phyloP scores from a whole-genome alignment of 306 rosid species.

The Medicago lupulina region DNA sequence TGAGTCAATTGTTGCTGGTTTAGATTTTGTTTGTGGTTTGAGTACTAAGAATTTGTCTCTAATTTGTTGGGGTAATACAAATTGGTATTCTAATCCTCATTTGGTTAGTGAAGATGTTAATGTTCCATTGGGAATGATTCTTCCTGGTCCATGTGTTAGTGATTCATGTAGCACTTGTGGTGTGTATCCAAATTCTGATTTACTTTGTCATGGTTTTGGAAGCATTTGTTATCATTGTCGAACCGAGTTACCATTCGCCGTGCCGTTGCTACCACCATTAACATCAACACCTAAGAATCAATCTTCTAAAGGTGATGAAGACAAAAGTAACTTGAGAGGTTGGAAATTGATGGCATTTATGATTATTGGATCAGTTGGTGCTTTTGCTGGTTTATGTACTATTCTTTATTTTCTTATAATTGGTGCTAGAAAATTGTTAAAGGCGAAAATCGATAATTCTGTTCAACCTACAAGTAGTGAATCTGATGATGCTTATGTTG shows the following conservation, averaged over 20 bases:
- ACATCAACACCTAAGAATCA: conserved; percentile 1
- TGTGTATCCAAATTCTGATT: conserved; percentile 51
- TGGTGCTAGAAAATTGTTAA: conserved; percentile 35
- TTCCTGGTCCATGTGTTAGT: conserved; percentile 57
- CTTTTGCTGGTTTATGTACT: conserved; percentile 46
- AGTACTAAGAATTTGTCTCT: conserved; percentile 47
- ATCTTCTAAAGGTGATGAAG: not conserved
- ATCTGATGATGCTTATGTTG: conserved; percentile 37
- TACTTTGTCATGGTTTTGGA: conserved; percentile 48
- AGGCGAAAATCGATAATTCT: conserved; percentile 30
- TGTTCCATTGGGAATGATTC: conserved; percentile 46
- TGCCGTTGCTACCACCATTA: conserved; percentile 31
- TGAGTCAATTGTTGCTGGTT: conserved; percentile 59
- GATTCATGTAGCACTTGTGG: conserved; percentile 45
- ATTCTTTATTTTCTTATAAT: conserved; percentile 47
- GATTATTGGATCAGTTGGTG: conserved; percentile 54
- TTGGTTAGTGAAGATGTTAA: conserved; percentile 2
- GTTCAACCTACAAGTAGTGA: conserved; percentile 46
- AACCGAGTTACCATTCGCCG: conserved; percentile 43
- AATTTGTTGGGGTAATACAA: conserved; percentile 50
- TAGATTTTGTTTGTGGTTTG: conserved; percentile 60
- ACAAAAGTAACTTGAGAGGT: conserved; percentile 4
- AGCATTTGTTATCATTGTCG: conserved; percentile 50
- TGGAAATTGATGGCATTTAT: conserved; percentile 28
- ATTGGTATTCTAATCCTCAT: conserved; percentile 32